A percentile compares a stretch with the other conserved stretches of the same genome.
Evolutionary conservation across 345 rosid species (phyloP).

Genomic region (Ailanthus altissimus): DNA sequence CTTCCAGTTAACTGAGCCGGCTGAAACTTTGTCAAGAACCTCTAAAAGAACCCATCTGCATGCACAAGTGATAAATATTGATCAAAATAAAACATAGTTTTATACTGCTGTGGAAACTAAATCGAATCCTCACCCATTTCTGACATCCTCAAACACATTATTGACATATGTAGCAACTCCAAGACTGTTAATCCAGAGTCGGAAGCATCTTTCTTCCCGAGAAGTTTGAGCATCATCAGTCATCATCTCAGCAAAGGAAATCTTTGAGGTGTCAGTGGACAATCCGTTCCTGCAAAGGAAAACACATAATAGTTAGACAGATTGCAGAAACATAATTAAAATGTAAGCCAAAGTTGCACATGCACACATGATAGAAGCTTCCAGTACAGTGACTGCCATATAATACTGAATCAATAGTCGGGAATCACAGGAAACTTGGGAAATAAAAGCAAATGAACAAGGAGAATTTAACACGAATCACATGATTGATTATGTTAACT

Average conservation of each 20-base stretch:
- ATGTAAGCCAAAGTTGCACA: background rate
- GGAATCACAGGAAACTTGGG: constrained; percentile 1
- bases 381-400: background rate
- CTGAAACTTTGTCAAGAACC: constrained; percentile 72
- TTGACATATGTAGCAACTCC: constrained; percentile 80
- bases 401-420: background rate
- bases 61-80: constrained; percentile 25
- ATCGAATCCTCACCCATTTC: constrained; percentile 68
- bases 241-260: constrained; percentile 95
- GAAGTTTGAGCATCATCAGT: constrained; percentile 93
- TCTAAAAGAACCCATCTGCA: constrained; percentile 93
- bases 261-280: constrained; percentile 57
- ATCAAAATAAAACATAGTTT: constrained; percentile 7
- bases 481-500: background rate
- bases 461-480: background rate
- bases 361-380: background rate
- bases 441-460: constrained; percentile 3
- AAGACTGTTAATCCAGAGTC: constrained; percentile 96
- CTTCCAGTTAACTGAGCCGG: constrained; percentile 84
- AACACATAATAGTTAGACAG: constrained; percentile 23
- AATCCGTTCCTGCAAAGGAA: constrained; percentile 79
- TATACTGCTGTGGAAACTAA: background rate
- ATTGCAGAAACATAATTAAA: background rate
- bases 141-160: constrained; percentile 87
- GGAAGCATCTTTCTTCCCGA: constrained; percentile 97